Conservation (phyloP, 2,329 filamentous ascomycete genomes). For the Penicillium sp. region DNA sequence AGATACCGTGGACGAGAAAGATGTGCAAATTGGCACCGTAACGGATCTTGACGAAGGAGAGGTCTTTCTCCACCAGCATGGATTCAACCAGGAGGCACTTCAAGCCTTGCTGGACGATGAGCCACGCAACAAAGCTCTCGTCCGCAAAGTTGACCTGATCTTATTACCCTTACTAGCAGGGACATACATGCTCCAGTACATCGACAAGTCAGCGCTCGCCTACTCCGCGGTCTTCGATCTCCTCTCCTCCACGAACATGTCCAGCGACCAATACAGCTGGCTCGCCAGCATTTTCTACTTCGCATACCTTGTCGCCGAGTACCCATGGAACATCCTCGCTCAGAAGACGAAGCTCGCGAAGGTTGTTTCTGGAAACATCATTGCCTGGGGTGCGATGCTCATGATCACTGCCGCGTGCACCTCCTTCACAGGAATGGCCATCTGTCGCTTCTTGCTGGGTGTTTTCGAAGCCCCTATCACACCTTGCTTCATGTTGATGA, state of each 20-base stretch:
- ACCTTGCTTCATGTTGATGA: slow-evolving; percentile 54
- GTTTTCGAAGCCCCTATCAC: slow-evolving; percentile 52
- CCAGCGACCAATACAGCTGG: slow-evolving; percentile 50
- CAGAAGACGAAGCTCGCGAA: slow-evolving; percentile 28
- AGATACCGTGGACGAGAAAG: slow-evolving; percentile 13
- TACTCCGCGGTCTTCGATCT: slow-evolving; percentile 61
- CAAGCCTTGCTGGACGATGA: slow-evolving; percentile 50
- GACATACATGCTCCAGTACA: slow-evolving; percentile 51
- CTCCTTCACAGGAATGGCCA: slow-evolving; percentile 46
- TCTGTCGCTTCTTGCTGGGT: slow-evolving; percentile 50
- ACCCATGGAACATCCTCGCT: slow-evolving; percentile 41
- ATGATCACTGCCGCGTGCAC: slow-evolving; percentile 46
- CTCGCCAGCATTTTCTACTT: slow-evolving; percentile 60
- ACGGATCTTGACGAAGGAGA: slow-evolving; percentile 51
- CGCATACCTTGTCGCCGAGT: slow-evolving; percentile 49
- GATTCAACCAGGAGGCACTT: slow-evolving; percentile 46
- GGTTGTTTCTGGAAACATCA: slow-evolving; percentile 36
- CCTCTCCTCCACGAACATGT: slow-evolving; percentile 51
- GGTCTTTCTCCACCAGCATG: slow-evolving; percentile 52
- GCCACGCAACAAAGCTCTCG: slow-evolving; percentile 29
- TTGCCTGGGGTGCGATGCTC: slow-evolving; percentile 48
- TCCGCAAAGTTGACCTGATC: slow-evolving; percentile 51
- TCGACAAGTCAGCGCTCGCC: slow-evolving; percentile 57
- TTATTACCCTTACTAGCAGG: slow-evolving; percentile 53
- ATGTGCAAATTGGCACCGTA: slow-evolving; percentile 24